A percentile compares a stretch with the other conserved stretches of the same genome.
Evolutionary conservation across 2,329 filamentous ascomycete species (phyloP).

Genomic region (Calonectria pseudoturangicola): DNA sequence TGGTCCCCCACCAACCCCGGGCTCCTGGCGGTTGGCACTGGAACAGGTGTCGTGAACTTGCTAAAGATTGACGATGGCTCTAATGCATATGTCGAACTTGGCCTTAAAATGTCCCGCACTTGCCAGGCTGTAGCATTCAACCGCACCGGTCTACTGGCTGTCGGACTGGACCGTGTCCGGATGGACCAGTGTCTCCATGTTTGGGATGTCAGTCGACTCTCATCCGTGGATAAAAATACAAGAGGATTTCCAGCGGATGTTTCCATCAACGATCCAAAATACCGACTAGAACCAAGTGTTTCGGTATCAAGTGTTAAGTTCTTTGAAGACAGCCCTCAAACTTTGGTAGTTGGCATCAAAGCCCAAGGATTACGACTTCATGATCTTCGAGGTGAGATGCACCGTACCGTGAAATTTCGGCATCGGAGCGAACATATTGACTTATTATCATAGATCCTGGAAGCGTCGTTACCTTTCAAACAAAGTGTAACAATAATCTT

Average conservation of each 20-base stretch:
- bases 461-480: slow-evolving; percentile 76
- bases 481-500: slow-evolving; percentile 81
- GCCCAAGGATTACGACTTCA: slow-evolving; percentile 85
- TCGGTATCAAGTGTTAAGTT: slow-evolving; percentile 90
- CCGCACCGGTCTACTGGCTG: slow-evolving; percentile 81
- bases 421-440: neutral
- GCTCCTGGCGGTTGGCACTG: slow-evolving; percentile 84
- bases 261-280: slow-evolving; percentile 73
- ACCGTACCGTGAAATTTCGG: neutral
- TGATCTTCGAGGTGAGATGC: slow-evolving; percentile 80
- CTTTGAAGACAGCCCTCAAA: slow-evolving; percentile 85
- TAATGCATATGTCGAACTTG: slow-evolving; percentile 79
- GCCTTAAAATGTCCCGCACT: slow-evolving; percentile 83
- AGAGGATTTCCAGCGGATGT: slow-evolving; percentile 71
- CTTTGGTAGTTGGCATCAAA: slow-evolving; percentile 84
- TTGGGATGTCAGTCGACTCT: slow-evolving; percentile 83
- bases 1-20: slow-evolving; percentile 79
- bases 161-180: slow-evolving; percentile 86
- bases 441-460: slow-evolving; percentile 63
- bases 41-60: slow-evolving; percentile 84
- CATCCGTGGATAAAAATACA: slow-evolving; percentile 66
- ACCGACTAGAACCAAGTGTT: slow-evolving; percentile 78
- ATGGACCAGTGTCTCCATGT: slow-evolving; percentile 90
- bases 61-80: slow-evolving; percentile 82
- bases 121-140: slow-evolving; percentile 90